Evolutionary conservation across 163 green algal genomes (phyloP).

Genomic region (Coccomyxa subellipsoidea): DNA sequence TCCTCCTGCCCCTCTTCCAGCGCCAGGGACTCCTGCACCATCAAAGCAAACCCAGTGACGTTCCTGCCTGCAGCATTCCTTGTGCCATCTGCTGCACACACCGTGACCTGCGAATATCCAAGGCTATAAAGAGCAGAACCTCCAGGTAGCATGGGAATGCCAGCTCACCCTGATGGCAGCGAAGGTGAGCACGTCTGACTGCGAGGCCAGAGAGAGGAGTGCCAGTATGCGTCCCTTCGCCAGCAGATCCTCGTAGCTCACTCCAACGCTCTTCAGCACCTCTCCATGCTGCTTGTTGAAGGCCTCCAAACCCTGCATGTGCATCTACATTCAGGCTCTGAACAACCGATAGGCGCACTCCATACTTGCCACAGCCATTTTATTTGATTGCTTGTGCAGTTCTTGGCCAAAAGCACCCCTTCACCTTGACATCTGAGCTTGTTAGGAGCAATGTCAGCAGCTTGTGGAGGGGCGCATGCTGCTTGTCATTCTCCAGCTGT

Average conservation of each 20-base stretch:
- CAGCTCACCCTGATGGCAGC: conserved; percentile 9
- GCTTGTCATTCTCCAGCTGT: conserved; percentile 25
- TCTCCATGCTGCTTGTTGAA: conserved; percentile 20
- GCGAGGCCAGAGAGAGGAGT: conserved; percentile 29
- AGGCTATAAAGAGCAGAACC: too few species aligned
- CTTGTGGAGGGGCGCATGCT: conserved; percentile 34
- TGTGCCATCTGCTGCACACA: too few species aligned
- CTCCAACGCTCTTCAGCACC: conserved; percentile 8
- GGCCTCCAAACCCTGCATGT: conserved; percentile 21
- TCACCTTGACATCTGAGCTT: conserved; percentile 34
- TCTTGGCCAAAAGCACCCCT: too few species aligned
- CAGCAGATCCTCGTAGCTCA: conserved; percentile 24
- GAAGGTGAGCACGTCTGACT: background rate
- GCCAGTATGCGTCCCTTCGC: conserved; percentile 42
- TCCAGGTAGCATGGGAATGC: too few species aligned
- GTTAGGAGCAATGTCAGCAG: conserved; percentile 41
- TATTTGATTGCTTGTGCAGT: too few species aligned
- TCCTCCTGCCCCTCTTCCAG: conserved; percentile 41
- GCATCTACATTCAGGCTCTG: background rate
- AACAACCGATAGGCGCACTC: background rate
- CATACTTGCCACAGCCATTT: background rate
- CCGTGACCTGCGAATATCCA: too few species aligned
- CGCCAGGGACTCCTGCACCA: conserved; percentile 27
- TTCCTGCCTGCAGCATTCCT: too few species aligned
- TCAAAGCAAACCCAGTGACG: too few species aligned